These are phyloP conservation scores for Hygrophila difformis DNA, from an alignment of 257 asterid genomes.

Conservation along the genomic window DNA sequence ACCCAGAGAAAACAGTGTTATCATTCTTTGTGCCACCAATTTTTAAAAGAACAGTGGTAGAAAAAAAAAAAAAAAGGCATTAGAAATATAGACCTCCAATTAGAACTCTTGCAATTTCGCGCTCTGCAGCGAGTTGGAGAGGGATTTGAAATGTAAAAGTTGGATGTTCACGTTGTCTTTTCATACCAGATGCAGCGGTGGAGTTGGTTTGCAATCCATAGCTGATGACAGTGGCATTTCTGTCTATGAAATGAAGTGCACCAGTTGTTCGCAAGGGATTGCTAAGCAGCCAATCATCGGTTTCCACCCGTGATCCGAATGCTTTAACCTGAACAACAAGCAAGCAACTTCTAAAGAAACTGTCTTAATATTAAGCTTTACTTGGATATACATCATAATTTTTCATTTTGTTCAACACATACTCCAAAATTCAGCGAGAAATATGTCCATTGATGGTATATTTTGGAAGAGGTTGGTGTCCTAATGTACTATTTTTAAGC, in stretches of 20 bases:
- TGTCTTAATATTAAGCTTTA: too few relatives aligned
- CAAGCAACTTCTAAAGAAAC: too few relatives aligned
- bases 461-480: too few relatives aligned
- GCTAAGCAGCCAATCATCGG: constrained; percentile 73
- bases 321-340: constrained; percentile 43
- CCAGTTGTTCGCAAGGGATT: constrained; percentile 76
- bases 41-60: too few relatives aligned
- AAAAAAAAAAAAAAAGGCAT: too few relatives aligned
- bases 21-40: too few relatives aligned
- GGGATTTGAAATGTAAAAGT: constrained; percentile 84
- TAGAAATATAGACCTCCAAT: constrained; percentile 54
- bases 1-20: constrained; percentile 4
- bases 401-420: too few relatives aligned
- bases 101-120: constrained; percentile 77
- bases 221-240: constrained; percentile 68
- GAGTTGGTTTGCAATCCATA: constrained; percentile 91
- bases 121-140: constrained; percentile 92
- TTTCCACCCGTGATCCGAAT: constrained; percentile 56
- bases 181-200: constrained; percentile 49
- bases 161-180: constrained; percentile 69
- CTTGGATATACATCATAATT: too few relatives aligned
- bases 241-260: constrained; percentile 75
- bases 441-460: too few relatives aligned
- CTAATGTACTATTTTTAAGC: too few relatives aligned
- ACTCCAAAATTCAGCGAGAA: too few relatives aligned